Conservation (phyloP, 768 basidiomycete species). For the Amanita molliuscula region DNA sequence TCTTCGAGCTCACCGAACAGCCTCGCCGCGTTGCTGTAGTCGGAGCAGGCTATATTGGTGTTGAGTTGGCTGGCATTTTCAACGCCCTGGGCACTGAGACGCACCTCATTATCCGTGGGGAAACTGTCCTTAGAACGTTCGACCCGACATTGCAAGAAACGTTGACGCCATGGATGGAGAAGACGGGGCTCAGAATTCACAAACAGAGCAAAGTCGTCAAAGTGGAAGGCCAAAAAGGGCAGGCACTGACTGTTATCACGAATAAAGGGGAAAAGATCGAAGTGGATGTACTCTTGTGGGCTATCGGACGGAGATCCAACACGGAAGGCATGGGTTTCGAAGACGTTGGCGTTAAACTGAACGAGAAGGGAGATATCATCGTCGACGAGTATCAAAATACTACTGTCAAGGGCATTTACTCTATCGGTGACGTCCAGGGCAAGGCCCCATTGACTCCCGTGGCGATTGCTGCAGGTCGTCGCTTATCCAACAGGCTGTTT, state of each 20-base stretch:
- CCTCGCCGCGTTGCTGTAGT: slow-evolving; percentile 91
- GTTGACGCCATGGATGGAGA: slow-evolving; percentile 85
- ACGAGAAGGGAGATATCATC: slow-evolving; percentile 73
- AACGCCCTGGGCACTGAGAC: slow-evolving; percentile 87
- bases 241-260: slow-evolving; percentile 65
- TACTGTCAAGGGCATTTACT: slow-evolving; percentile 54
- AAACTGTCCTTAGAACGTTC: slow-evolving; percentile 87
- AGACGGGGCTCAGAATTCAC: slow-evolving; percentile 88
- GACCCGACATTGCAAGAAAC: slow-evolving; percentile 80
- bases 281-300: slow-evolving; percentile 87
- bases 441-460: slow-evolving; percentile 93
- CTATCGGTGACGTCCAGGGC: slow-evolving; percentile 90
- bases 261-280: slow-evolving; percentile 69
- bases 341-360: slow-evolving; percentile 62
- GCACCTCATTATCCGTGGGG: slow-evolving; percentile 83
- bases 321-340: slow-evolving; percentile 75
- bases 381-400: slow-evolving; percentile 92
- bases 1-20: slow-evolving; percentile 86
- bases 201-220: slow-evolving; percentile 63
- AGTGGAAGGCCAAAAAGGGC: slow-evolving; percentile 66
- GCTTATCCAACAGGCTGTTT: slow-evolving; percentile 83
- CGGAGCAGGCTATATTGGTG: slow-evolving; percentile 96
- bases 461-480: slow-evolving; percentile 90
- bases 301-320: slow-evolving; percentile 80
- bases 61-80: slow-evolving; percentile 93